Evolutionary conservation across 2,329 filamentous ascomycete species (phyloP).

Genomic region (Didymella arachidicola): DNA sequence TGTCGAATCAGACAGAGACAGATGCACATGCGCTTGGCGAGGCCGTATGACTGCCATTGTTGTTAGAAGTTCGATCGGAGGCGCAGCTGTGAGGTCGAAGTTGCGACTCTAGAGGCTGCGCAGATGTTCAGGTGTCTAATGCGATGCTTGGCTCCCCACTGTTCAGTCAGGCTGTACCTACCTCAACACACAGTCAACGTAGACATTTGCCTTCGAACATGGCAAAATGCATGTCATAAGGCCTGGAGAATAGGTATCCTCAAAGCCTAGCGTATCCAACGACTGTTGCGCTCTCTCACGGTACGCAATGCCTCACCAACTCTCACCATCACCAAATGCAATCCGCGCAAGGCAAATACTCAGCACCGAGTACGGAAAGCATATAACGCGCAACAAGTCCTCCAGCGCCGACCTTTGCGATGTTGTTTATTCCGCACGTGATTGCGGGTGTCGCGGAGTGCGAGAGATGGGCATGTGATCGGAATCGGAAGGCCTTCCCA

Average conservation of each 20-base stretch:
- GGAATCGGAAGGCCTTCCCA: conserved; percentile 4
- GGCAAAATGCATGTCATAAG: no score
- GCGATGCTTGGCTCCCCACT: not conserved
- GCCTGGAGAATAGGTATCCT: no score
- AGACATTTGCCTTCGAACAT: no score
- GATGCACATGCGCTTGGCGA: not conserved
- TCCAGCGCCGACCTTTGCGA: no score
- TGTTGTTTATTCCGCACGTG: not conserved
- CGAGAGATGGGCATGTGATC: not conserved
- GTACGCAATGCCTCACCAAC: no score
- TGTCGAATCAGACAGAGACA: conserved; percentile 4
- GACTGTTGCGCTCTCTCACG: no score
- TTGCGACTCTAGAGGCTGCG: not conserved
- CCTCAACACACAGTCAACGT: not conserved
- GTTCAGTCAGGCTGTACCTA: not conserved
- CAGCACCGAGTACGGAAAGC: no score
- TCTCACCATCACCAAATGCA: no score
- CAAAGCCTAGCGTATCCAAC: no score
- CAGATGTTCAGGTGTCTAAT: not conserved
- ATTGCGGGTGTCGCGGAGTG: not conserved
- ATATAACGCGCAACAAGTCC: no score
- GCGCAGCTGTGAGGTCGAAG: not conserved
- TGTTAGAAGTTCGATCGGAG: not conserved
- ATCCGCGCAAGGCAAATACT: no score
- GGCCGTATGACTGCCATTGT: not conserved